Evolutionary conservation across 2,329 filamentous ascomycete species (phyloP), one percentile per base, ranked within the genome.

Genomic region (Nemania diffusa): DNA sequence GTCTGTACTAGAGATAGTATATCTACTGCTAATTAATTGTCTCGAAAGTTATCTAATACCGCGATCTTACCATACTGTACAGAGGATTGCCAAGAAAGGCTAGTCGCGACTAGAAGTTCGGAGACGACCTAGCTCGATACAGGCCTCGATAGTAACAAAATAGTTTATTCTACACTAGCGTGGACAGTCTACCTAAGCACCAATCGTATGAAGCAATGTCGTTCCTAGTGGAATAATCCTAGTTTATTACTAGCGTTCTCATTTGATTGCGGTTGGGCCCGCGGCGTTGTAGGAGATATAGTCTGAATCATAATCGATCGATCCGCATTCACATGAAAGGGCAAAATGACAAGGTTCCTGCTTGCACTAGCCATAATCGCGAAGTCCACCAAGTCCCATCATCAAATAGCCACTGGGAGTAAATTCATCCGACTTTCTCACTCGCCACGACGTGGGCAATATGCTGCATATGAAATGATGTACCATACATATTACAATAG

Each of bases 181-280:
- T 2, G 6, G 8, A 20, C 57, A 2, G 26, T n/a, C 7, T 20
- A 59, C n/a, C 8, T 34, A n/a, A 26, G 20, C 27, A 24, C 56
- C 56, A 58, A 58, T 58, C 27, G 13, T 26, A 22, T 58, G 0
- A 46, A 57, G n/a, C n/a, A 22, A 48, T 48, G 5, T 44, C 9
- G 29, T 9, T 9, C 40, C 15, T 15, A 44, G 44, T 11, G 13
- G 24, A 11, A 26, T 48, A 11, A 48, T 48, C 44, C 44, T 26
- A 48, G 44, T 26, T 8, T 20, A 20, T 44, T 15, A n/a, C 40
- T 44, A 15, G 15, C 40, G 3, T 3, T 44, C 40, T 44, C 40
- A n/a, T 24, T 50, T 57, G 32, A 34, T 34, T 57, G 57, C 64
- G 64, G 58, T 58, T 60, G 46, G 62, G 48, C 46, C 58, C 64